Percentiles rank a stretch among this genome's conserved stretches.
These are phyloP conservation scores for Lepiota brunneoincarnata DNA, from an alignment of 768 basidiomycete genomes.

Conservation along the genomic window DNA sequence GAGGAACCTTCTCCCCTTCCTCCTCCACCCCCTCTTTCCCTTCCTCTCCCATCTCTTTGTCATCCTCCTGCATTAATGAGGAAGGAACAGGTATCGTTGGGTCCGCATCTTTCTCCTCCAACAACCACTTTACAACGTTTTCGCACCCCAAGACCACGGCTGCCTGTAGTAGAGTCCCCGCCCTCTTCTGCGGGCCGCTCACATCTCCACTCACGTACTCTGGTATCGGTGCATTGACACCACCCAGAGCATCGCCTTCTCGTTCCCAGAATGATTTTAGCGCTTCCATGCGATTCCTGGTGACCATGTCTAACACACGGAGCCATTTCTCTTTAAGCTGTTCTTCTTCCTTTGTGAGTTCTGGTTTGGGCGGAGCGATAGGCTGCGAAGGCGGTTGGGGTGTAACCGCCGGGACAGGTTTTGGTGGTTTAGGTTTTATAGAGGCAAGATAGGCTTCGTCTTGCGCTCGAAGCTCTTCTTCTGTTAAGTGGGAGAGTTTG, in stretches of 20 bases:
- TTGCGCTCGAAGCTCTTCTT: conserved; percentile 77
- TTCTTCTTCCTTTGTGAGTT: conserved; percentile 82
- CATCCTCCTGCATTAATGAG: conserved; percentile 25
- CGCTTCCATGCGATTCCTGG: conserved; percentile 81
- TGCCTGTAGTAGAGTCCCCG: conserved; percentile 73
- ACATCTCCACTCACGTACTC: conserved; percentile 42
- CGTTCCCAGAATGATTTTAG: conserved; percentile 80
- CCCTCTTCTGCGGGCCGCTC: conserved; percentile 5
- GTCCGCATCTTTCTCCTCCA: conserved; percentile 75
- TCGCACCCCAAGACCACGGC: conserved; percentile 75
- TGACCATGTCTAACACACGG: conserved; percentile 86
- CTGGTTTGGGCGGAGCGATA: conserved; percentile 49
- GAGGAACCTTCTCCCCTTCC: conserved; percentile 20
- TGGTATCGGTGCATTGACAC: conserved; percentile 62
- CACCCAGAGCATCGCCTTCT: conserved; percentile 56
- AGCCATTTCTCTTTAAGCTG: conserved; percentile 74
- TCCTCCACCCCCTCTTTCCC: conserved; percentile 26
- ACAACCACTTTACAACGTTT: conserved; percentile 69
- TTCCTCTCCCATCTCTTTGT: conserved; percentile 24
- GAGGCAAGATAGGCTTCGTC: conserved; percentile 91
- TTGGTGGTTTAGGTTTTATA: conserved; percentile 74
- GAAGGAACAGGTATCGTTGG: conserved; percentile 68
- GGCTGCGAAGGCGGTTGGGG: conserved; percentile 33
- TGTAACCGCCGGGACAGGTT: conserved; percentile 31
- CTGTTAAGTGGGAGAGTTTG: conserved; percentile 85